Evolutionary conservation across 2,329 filamentous ascomycete species (phyloP).

Genomic region (Diplocarpon rosae): DNA sequence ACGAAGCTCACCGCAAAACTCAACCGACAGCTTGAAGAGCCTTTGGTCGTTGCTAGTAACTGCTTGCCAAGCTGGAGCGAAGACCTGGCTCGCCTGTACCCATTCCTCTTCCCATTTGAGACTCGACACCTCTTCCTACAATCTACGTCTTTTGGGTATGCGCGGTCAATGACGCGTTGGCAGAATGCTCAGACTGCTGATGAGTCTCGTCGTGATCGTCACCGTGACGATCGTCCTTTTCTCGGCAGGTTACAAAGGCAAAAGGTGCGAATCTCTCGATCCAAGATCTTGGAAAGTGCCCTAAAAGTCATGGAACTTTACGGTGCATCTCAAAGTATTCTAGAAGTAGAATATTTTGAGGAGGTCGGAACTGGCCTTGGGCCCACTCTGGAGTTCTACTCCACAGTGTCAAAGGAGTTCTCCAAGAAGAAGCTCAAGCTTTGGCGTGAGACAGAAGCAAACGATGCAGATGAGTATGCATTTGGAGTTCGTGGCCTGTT

Average conservation of each 20-base stretch:
- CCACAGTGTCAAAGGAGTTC: slow-evolving; percentile 92
- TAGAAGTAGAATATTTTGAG: slow-evolving; percentile 98
- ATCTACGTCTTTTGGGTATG: slow-evolving; percentile 96
- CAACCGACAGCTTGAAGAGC: slow-evolving; percentile 92
- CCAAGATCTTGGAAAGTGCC: slow-evolving; percentile 91
- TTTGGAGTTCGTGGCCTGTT: slow-evolving; percentile 80
- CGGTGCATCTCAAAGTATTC: slow-evolving; percentile 86
- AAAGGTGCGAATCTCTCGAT: slow-evolving; percentile 92
- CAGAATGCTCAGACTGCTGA: slow-evolving; percentile 79
- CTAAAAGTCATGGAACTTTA: slow-evolving; percentile 99
- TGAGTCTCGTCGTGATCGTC: slow-evolving; percentile 69
- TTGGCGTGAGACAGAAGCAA: slow-evolving; percentile 83
- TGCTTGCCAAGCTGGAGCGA: slow-evolving; percentile 95
- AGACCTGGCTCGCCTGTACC: slow-evolving; percentile 84
- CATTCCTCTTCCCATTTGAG: slow-evolving; percentile 96
- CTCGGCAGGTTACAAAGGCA: slow-evolving; percentile 85
- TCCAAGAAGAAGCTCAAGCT: slow-evolving; percentile 94
- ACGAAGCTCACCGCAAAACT: slow-evolving; percentile 96
- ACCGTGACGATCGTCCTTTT: slow-evolving; percentile 81
- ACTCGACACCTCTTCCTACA: slow-evolving; percentile 93
- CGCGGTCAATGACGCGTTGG: slow-evolving; percentile 94
- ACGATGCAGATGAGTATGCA: slow-evolving; percentile 66
- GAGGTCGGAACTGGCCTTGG: slow-evolving; percentile 94
- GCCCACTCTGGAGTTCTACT: slow-evolving; percentile 95
- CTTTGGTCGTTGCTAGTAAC: slow-evolving; percentile 91